Percentiles rank a stretch among this genome's conserved stretches.
Evolutionary conservation across 768 basidiomycete genomes (phyloP).

Genomic region (Kwoniella heveanensis): DNA sequence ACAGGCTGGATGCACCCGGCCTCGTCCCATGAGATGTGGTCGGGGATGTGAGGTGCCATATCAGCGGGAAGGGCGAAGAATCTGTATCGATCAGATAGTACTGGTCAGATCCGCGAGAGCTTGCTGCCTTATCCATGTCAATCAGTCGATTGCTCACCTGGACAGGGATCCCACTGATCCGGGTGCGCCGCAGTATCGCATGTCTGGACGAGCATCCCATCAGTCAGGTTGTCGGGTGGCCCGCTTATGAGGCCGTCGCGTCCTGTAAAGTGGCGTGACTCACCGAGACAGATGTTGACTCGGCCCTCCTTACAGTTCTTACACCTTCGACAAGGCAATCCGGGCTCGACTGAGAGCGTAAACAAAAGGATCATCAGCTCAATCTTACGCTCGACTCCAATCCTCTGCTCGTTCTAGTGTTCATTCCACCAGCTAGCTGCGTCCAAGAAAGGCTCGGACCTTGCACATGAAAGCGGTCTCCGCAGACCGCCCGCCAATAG

Average conservation of each 20-base stretch:
- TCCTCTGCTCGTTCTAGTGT: too few species aligned
- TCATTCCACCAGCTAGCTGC: background rate
- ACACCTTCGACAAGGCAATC: conserved; percentile 49
- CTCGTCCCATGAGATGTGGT: conserved; percentile 44
- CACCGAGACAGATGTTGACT: conserved; percentile 46
- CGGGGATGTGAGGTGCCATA: conserved; percentile 51
- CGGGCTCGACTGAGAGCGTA: conserved; percentile 43
- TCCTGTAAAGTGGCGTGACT: too few species aligned
- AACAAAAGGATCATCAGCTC: background rate
- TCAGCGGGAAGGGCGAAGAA: conserved; percentile 48
- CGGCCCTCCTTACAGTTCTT: conserved; percentile 48
- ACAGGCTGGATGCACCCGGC: conserved; percentile 51
- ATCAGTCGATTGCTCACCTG: conserved; percentile 37
- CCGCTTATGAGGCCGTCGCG: too few species aligned
- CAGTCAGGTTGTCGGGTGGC: too few species aligned
- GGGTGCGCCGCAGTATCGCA: conserved; percentile 50
- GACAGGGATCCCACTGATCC: conserved; percentile 47
- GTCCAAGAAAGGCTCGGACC: too few species aligned
- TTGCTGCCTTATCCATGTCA: too few species aligned
- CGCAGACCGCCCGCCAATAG: too few species aligned
- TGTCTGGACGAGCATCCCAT: too few species aligned
- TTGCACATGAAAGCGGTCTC: too few species aligned
- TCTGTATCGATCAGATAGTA: too few species aligned
- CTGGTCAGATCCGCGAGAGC: too few species aligned
- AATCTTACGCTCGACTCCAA: background rate